Evolutionary conservation across 768 basidiomycete species (phyloP), one percentile per base, ranked within the genome.

Genomic region (Ephemerocybe angulata): DNA sequence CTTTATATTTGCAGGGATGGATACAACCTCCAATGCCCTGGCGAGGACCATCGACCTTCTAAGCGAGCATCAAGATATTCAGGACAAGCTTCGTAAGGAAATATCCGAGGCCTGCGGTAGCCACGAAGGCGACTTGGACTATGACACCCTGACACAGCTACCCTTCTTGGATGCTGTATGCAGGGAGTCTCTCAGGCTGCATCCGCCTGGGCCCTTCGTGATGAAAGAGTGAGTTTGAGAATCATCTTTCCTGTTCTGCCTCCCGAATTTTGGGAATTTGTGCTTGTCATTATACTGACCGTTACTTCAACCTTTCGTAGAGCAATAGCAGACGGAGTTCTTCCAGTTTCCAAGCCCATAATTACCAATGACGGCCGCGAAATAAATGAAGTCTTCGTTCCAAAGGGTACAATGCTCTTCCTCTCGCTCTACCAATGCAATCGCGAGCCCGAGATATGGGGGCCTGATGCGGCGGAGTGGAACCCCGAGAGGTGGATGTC

Each of bases 401-500:
- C 71, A 0, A 72, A 72, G 35, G 70, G 70, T 30, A 79, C 78
- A 1, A 58, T 59, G 17, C 44, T 67, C n/a, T 55, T 31, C 25
- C 61, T 50, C 50, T 76, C 55, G 54, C 69, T 62, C 40, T 70
- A 48, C 67, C 74, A 31, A 38, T 72, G 69, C 2, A 80, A 80
- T 54, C 63, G 69, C 0, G 71, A 70, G 31, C 67, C 64, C 17
- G 67, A 67, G 12, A 58, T 80, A 15, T 82, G 78, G 79, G 80
- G 79, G 10, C 67, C 70, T 3, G 79, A 81, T 56, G 74, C 75
- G 2, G 31, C 65, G 11, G 73, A 78, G 55, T 80, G 76, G 70
- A 79, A 75, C 44, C 79, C 79, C 0, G 78, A 80, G 55, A 62
- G 80, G n/a, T 82, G 80, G 79, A 60, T 80, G 4, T 60, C 61